These are phyloP conservation scores for Fusarium sp. DNA, from an alignment of 2,329 filamentous ascomycete genomes.

Conservation along the genomic window DNA sequence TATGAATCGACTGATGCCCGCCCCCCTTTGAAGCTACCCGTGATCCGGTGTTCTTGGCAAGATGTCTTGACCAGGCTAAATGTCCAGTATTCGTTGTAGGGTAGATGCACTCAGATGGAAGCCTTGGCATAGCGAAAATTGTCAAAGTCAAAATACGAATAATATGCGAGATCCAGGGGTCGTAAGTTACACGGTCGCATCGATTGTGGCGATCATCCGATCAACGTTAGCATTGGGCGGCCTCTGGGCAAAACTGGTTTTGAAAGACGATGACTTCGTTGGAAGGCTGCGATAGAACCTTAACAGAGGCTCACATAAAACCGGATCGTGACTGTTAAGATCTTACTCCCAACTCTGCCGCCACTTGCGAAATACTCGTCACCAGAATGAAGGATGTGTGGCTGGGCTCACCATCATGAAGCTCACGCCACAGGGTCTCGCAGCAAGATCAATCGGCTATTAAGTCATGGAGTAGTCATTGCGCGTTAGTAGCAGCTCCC, in stretches of 20 bases:
- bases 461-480: constrained; percentile 27
- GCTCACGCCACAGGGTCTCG: constrained; percentile 5
- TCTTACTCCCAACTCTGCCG: background rate
- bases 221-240: background rate
- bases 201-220: background rate
- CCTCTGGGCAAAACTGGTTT: background rate
- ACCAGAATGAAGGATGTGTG: background rate
- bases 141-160: background rate
- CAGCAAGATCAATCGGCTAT: background rate
- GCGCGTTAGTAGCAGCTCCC: constrained; percentile 27
- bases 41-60: background rate
- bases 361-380: background rate
- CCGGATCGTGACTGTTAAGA: background rate
- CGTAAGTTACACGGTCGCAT: background rate
- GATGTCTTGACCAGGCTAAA: no score
- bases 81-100: background rate
- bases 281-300: background rate
- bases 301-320: background rate
- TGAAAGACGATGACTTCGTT: background rate
- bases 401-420: background rate
- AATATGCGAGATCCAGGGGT: background rate
- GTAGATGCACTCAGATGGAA: background rate
- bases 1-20: no score
- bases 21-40: background rate
- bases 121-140: background rate